These are phyloP conservation scores for Macrophomina pseudophaseolina DNA, from an alignment of 2,329 filamentous ascomycete species.

Conservation along the genomic window DNA sequence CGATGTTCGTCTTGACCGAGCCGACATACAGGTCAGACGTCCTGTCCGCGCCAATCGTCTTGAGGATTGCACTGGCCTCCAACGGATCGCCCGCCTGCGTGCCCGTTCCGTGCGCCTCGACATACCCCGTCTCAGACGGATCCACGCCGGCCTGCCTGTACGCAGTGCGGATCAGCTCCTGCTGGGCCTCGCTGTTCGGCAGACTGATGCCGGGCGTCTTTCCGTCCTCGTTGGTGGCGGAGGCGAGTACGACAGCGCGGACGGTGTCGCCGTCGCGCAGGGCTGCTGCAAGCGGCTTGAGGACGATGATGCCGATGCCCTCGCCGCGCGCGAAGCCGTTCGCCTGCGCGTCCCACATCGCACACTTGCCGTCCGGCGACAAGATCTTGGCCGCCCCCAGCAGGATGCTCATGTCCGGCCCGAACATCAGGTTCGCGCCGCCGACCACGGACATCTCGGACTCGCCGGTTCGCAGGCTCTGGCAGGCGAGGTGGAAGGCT, in stretches of 20 bases:
- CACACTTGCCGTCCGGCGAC: constrained; percentile 35
- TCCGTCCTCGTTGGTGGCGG: constrained; percentile 57
- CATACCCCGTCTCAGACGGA: constrained; percentile 27
- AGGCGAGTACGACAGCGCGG: constrained; percentile 45
- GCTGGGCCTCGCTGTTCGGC: constrained; percentile 58
- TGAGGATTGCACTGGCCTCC: constrained; percentile 28
- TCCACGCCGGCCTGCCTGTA: constrained; percentile 45
- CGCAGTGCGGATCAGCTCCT: constrained; percentile 38
- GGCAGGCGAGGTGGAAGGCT: constrained; percentile 38
- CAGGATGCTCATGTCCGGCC: constrained; percentile 32
- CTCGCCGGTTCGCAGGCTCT: constrained; percentile 31
- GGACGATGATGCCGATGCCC: constrained; percentile 55
- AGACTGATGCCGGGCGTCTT: constrained; percentile 62
- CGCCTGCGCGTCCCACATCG: constrained; percentile 47
- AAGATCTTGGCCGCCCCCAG: constrained; percentile 41
- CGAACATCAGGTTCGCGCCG: constrained; percentile 35
- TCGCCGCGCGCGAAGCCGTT: constrained; percentile 61
- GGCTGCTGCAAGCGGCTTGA: constrained; percentile 58
- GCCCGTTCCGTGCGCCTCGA: constrained; percentile 38
- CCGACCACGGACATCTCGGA: constrained; percentile 46
- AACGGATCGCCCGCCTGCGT: constrained; percentile 29
- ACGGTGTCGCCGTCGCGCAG: constrained; percentile 54
- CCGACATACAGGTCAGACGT: constrained; percentile 31
- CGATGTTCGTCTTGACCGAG: constrained; percentile 46
- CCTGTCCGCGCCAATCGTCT: neutral